A percentile compares a stretch with the other conserved stretches of the same genome.
Conservation (phyloP, 306 rosid species). For the Cicer bijugum region DNA sequence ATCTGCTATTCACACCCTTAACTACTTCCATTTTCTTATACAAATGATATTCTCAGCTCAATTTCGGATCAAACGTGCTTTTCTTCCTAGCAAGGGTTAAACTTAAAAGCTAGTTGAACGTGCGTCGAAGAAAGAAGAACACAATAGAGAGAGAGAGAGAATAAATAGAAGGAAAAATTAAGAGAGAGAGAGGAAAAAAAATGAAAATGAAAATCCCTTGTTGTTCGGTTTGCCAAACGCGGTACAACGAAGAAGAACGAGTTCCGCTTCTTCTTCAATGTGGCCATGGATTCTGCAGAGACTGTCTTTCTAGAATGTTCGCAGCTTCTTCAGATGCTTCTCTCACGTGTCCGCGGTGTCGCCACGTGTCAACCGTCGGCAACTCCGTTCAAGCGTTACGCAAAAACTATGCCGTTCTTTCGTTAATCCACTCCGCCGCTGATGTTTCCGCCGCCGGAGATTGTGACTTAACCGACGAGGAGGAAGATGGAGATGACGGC, state of each 20-base stretch:
- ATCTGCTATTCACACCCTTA: conserved; percentile 55
- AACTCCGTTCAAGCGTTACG: conserved; percentile 88
- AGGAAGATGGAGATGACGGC: conserved; percentile 50
- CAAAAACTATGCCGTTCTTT: conserved; percentile 86
- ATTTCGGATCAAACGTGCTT: conserved; percentile 42
- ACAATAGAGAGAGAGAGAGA: background rate
- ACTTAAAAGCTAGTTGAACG: background rate
- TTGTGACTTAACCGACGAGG: conserved; percentile 71
- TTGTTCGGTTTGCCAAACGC: conserved; percentile 93
- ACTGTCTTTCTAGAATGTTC: conserved; percentile 88
- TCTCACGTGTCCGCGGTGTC: conserved; percentile 84
- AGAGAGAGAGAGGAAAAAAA: background rate
- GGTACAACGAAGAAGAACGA: conserved; percentile 96
- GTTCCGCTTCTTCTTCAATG: conserved; percentile 97
- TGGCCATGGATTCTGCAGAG: conserved; percentile 95
- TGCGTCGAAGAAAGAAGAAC: background rate
- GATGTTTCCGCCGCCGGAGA: conserved; percentile 43
- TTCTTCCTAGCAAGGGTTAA: conserved; percentile 8
- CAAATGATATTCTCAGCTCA: conserved; percentile 46
- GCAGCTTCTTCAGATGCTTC: conserved; percentile 67
- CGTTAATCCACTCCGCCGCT: conserved; percentile 66
- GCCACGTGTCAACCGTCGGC: conserved; percentile 86
- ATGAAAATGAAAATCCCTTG: conserved; percentile 98
- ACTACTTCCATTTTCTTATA: conserved; percentile 34
- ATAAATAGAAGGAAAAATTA: background rate